These are phyloP conservation scores for Fagus sylvatica DNA, from an alignment of 306 rosid genomes.

Conservation along the genomic window DNA sequence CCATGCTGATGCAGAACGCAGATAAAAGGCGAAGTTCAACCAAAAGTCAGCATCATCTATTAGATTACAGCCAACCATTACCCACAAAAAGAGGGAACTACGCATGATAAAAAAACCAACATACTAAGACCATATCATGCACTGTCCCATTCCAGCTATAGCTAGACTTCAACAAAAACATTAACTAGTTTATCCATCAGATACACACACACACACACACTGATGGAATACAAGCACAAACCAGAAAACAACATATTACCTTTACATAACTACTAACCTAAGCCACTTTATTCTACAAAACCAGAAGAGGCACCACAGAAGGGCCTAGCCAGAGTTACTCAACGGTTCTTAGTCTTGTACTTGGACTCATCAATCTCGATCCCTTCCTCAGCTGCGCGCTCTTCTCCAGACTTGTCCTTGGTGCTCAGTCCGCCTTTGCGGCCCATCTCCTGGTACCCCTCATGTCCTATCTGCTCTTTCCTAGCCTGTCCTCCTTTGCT, in stretches of 20 bases:
- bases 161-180: neutral
- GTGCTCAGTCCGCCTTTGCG: slow-evolving; percentile 48
- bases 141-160: neutral
- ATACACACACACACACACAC: neutral
- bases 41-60: no score
- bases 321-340: neutral
- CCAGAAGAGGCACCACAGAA: neutral
- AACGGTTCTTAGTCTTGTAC: slow-evolving; percentile 13
- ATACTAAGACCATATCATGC: neutral
- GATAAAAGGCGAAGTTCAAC: no score
- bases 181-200: neutral
- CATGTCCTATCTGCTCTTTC: slow-evolving; percentile 28
- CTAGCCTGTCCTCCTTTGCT: slow-evolving; percentile 24
- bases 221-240: neutral
- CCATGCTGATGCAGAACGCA: no score
- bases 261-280: neutral
- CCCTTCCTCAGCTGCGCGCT: slow-evolving; percentile 40
- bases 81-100: neutral
- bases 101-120: neutral
- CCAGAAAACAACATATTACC: neutral
- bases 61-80: neutral
- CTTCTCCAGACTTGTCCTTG: slow-evolving; percentile 40
- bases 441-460: slow-evolving; percentile 48
- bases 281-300: neutral
- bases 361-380: slow-evolving; percentile 45